Evolutionary conservation across 2,329 filamentous ascomycete species (phyloP), one percentile per base, ranked within the genome.

Genomic region (Verticillium zaregamsianum): DNA sequence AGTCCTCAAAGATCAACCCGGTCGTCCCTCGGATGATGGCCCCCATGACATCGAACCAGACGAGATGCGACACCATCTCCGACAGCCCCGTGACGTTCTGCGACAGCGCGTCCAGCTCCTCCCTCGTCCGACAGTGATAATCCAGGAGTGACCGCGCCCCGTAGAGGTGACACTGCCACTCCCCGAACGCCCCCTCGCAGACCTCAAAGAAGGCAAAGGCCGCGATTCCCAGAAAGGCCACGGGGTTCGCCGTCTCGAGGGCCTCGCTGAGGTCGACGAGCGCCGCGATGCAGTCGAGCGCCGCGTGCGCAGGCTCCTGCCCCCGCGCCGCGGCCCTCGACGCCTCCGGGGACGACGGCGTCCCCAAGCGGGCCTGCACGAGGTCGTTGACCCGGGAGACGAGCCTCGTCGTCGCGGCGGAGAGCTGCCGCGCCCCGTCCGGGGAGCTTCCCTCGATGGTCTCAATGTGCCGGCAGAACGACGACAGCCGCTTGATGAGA

Each of bases 191-290:
- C 0, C 75, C 72, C 33, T 78, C 76, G 17, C 45, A 40, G 0
- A 80, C 77, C 14, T 79, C 77, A 31, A 79, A 76, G 37, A 80
- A 74, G 0, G 77, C 77, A 63, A 80, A 79, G 0, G 74, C 76
- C 0, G 77, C 77, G 20, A 80, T 79, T 1, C 76, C 77, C 5
- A 80, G 70, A 9, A 80, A 70, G 0, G 77, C 77, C 57, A 79
- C 71, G 0, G 77, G 77, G 37, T 79, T 73, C 2, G 74, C 76
- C 0, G 71, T 74, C 35, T 72, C 72, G 3, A 80, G 68, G 6
- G 75, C 73, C 49, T 73, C 70, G 61, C 73, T 78, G 12, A 79
- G 70, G 17, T 73, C 72, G 45, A 71, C 69, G 4, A 79, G 65
- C 0, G 75, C 75, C 0, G 72, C 69, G 0, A 79, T 69, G 1